Evolutionary conservation across 768 basidiomycete species (phyloP).

Genomic region (Trametes coccinea): DNA sequence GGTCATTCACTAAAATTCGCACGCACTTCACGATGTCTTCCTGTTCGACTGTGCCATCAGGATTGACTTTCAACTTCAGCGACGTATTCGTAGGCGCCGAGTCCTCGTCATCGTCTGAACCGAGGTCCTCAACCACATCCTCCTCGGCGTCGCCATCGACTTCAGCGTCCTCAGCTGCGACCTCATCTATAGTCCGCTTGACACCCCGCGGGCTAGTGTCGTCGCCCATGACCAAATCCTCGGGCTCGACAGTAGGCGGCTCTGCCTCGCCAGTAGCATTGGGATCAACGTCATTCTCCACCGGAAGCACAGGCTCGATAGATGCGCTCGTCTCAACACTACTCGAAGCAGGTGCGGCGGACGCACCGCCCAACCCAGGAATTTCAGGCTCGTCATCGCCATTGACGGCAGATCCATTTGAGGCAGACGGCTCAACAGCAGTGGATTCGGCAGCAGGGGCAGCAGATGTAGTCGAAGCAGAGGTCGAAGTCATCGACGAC

Average conservation of each 20-base stretch:
- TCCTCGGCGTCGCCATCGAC: slow-evolving; percentile 40
- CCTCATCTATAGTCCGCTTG: slow-evolving; percentile 49
- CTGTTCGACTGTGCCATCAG: slow-evolving; percentile 94
- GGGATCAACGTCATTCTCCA: slow-evolving; percentile 17
- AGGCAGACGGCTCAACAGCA: slow-evolving; percentile 7
- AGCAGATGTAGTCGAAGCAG: slow-evolving; percentile 16
- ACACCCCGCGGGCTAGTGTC: slow-evolving; percentile 33
- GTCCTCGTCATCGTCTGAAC: slow-evolving; percentile 43
- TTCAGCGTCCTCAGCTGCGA: slow-evolving; percentile 42
- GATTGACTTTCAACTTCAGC: slow-evolving; percentile 71
- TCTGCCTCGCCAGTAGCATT: slow-evolving; percentile 10
- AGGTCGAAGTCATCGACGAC: slow-evolving; percentile 22
- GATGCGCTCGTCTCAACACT: slow-evolving; percentile 1
- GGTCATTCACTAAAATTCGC: slow-evolving; percentile 3
- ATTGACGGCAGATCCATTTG: slow-evolving; percentile 9
- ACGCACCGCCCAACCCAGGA: slow-evolving; percentile 28
- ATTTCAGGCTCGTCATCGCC: slow-evolving; percentile 26
- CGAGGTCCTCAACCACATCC: slow-evolving; percentile 6
- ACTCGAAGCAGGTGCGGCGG: slow-evolving; percentile 5
- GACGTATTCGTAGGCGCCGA: slow-evolving; percentile 41
- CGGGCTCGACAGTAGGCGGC: slow-evolving; percentile 17
- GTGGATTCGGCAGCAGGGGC: neutral
- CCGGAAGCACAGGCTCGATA: slow-evolving; percentile 5
- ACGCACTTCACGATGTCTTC: slow-evolving; percentile 89
- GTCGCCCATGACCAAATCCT: slow-evolving; percentile 31